Evolutionary conservation across 2,329 filamentous ascomycete genomes (phyloP).

Genomic region (Macrophomina tecta): DNA sequence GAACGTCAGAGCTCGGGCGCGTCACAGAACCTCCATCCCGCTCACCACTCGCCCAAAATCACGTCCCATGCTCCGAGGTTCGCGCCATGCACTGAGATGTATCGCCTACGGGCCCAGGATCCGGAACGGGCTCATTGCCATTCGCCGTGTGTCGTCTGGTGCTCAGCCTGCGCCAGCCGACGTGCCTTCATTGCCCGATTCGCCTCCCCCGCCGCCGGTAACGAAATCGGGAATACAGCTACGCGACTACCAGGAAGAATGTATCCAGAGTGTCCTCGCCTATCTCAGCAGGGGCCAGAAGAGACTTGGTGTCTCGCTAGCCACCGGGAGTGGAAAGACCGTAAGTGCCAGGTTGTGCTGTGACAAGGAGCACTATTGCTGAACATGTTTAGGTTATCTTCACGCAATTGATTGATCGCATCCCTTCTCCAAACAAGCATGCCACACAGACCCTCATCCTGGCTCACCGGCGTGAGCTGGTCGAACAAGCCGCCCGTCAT

Average conservation of each 20-base stretch:
- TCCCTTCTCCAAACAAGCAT: conserved; percentile 61
- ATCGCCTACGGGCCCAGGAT: conserved; percentile 25
- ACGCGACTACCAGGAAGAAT: conserved; percentile 89
- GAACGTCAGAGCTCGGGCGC: conserved; percentile 8
- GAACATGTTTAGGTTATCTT: conserved; percentile 75
- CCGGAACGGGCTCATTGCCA: not conserved
- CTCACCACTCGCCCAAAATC: not conserved
- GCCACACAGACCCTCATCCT: conserved; percentile 85
- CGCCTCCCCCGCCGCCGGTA: conserved; percentile 28
- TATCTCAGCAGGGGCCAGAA: conserved; percentile 75
- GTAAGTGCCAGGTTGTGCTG: conserved; percentile 52
- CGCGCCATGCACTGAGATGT: conserved; percentile 39
- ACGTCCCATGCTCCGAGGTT: conserved; percentile 39
- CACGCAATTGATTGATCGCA: conserved; percentile 86
- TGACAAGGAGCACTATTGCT: not conserved
- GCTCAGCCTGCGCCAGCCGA: conserved; percentile 1
- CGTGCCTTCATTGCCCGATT: conserved; percentile 9
- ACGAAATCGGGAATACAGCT: conserved; percentile 59
- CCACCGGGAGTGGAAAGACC: conserved; percentile 89
- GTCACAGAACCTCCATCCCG: not conserved
- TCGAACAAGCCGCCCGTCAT: conserved; percentile 90
- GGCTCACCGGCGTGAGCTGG: conserved; percentile 89
- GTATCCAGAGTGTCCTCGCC: conserved; percentile 78
- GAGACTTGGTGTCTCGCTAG: conserved; percentile 81
- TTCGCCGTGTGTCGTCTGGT: conserved; percentile 33